Evolutionary conservation across 495 filamentous ascomycete species (phyloP).

Genomic region (Jackrogersella minutella): DNA sequence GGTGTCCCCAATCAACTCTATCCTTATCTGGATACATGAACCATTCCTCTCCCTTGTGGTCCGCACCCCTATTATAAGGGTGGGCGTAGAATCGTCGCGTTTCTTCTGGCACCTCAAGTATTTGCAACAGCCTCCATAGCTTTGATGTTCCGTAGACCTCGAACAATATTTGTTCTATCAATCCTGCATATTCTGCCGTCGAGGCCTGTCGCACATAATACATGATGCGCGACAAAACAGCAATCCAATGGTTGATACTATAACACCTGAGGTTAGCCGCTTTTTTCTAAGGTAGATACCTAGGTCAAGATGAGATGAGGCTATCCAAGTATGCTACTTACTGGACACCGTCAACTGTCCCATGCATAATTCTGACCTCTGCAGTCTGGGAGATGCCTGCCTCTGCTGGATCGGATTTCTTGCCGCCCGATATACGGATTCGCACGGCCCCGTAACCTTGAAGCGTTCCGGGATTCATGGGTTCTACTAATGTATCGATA

Average conservation of each 20-base stretch:
- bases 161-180: not conserved
- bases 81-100: slow-evolving; percentile 15
- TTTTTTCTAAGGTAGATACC: not conserved
- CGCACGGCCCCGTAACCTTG: not conserved
- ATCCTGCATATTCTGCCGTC: not conserved
- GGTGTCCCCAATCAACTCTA: slow-evolving; percentile 28
- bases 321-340: slow-evolving; percentile 4
- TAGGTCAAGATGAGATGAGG: too few relatives aligned
- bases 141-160: not conserved
- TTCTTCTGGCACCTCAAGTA: slow-evolving; percentile 6
- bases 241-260: slow-evolving; percentile 37
- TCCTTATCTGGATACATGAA: slow-evolving; percentile 35
- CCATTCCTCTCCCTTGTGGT: not conserved
- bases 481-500: not conserved
- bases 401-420: not conserved
- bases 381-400: slow-evolving; percentile 7
- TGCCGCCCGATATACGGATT: not conserved
- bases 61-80: not conserved
- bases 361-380: slow-evolving; percentile 39
- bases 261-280: not conserved
- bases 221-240: slow-evolving; percentile 14
- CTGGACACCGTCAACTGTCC: slow-evolving; percentile 39
- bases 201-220: slow-evolving; percentile 5
- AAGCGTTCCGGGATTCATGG: not conserved
- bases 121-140: not conserved